Conservation (phyloP, 164 flowering plant genomes). For the Tinospora cordifolia region DNA sequence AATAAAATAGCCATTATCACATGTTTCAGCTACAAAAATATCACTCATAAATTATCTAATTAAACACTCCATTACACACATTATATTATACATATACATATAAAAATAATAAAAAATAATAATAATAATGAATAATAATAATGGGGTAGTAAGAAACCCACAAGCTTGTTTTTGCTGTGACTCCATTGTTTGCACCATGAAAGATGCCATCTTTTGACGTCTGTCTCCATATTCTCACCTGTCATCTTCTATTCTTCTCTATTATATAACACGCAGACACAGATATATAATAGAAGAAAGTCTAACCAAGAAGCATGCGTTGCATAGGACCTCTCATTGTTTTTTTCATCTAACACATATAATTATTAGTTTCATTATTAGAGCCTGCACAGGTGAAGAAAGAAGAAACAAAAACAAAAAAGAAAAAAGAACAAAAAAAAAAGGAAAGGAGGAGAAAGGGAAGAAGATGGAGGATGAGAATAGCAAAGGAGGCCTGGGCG, state of each 20-base stretch:
- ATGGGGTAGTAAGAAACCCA: too few species aligned
- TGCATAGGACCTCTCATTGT: slow-evolving; percentile 7
- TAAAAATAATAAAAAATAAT: not conserved
- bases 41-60: too few species aligned
- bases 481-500: slow-evolving; percentile 28
- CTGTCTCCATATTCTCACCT: not conserved
- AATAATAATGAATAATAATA: too few species aligned
- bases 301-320: slow-evolving; percentile 7
- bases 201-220: slow-evolving; percentile 5
- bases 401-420: too few species aligned
- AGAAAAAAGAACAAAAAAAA: too few species aligned
- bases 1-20: not conserved
- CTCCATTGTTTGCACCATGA: slow-evolving; percentile 1
- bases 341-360: not conserved
- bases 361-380: too few species aligned
- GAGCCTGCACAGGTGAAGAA: not conserved
- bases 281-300: not conserved
- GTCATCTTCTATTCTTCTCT: not conserved
- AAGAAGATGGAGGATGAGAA: slow-evolving; percentile 10
- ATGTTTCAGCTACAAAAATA: not conserved
- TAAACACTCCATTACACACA: not conserved
- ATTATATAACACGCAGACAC: slow-evolving; percentile 2
- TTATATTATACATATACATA: too few species aligned
- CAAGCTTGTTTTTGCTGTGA: not conserved
- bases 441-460: not conserved